Evolutionary conservation across 2,329 filamentous ascomycete species (phyloP).

Genomic region (Sphaerulina vaccinii): DNA sequence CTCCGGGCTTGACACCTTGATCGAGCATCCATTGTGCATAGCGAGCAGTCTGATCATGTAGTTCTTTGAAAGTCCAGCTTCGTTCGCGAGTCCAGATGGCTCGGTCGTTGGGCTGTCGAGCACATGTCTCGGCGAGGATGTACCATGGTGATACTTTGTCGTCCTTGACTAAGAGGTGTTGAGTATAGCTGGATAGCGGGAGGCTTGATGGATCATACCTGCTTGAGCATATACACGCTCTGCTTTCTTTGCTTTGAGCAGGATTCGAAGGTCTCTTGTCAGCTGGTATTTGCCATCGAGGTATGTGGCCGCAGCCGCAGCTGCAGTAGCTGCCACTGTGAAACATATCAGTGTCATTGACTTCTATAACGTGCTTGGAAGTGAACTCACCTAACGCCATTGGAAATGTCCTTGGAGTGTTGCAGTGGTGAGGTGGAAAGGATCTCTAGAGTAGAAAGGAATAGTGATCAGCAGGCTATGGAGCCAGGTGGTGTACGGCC

Average conservation of each 20-base stretch:
- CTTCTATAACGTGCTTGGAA: not conserved
- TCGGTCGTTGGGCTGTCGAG: conserved; percentile 48
- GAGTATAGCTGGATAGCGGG: not conserved
- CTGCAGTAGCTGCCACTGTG: conserved; percentile 22
- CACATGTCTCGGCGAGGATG: conserved; percentile 27
- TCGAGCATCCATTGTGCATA: conserved; percentile 62
- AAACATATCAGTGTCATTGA: not conserved
- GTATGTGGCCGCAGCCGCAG: conserved; percentile 53
- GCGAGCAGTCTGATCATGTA: conserved; percentile 55
- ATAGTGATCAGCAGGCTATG: too few species aligned
- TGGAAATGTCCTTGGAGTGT: not conserved
- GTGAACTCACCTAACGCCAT: conserved; percentile 8
- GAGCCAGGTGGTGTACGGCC: too few species aligned
- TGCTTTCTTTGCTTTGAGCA: conserved; percentile 47
- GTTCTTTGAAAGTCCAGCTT: conserved; percentile 57
- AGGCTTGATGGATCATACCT: conserved; percentile 39
- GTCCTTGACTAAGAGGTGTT: conserved; percentile 16
- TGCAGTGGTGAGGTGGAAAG: not conserved
- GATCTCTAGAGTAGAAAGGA: too few species aligned
- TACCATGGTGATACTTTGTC: conserved; percentile 32
- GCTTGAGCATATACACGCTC: conserved; percentile 51
- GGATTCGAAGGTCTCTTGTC: conserved; percentile 54
- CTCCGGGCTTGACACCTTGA: conserved; percentile 34
- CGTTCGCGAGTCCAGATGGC: conserved; percentile 64
- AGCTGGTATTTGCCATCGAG: conserved; percentile 69